phyloP scores from a whole-genome alignment of 768 basidiomycete species.

The Mycena rebaudengoi region DNA sequence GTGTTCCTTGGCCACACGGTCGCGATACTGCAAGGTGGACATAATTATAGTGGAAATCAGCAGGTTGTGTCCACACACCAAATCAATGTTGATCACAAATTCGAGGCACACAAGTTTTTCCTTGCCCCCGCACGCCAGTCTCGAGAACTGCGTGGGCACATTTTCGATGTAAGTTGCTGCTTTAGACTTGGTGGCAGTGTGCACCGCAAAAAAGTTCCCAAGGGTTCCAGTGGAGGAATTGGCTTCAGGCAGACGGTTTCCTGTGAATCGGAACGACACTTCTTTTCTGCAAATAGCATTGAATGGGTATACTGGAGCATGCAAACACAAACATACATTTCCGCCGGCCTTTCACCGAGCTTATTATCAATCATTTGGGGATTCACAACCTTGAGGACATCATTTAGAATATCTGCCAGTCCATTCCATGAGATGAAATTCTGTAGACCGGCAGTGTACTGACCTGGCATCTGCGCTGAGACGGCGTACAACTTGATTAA shows the following conservation, averaged over 20 bases:
- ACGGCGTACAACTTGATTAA: background rate
- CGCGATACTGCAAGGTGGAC: background rate
- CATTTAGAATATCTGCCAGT: background rate
- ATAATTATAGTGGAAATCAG: background rate
- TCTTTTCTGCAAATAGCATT: background rate
- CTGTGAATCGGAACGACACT: background rate
- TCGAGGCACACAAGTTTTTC: background rate
- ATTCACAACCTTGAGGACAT: background rate
- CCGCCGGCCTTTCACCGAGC: background rate
- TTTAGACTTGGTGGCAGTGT: background rate
- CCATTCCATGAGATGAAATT: background rate
- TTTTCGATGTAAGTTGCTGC: conserved; percentile 4
- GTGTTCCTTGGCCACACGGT: background rate
- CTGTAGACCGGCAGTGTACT: background rate
- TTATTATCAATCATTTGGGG: background rate
- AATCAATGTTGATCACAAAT: background rate
- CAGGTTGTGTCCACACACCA: background rate
- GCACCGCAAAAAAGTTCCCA: background rate
- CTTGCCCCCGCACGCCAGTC: background rate
- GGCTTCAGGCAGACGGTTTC: background rate
- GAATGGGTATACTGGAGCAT: background rate
- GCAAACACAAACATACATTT: background rate
- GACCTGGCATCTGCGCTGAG: background rate
- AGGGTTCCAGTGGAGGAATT: background rate
- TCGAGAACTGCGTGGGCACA: background rate